Base-by-base conservation (phyloP, 1,284 basidiomycete species). In the Neonothopanus nambi region DNA sequence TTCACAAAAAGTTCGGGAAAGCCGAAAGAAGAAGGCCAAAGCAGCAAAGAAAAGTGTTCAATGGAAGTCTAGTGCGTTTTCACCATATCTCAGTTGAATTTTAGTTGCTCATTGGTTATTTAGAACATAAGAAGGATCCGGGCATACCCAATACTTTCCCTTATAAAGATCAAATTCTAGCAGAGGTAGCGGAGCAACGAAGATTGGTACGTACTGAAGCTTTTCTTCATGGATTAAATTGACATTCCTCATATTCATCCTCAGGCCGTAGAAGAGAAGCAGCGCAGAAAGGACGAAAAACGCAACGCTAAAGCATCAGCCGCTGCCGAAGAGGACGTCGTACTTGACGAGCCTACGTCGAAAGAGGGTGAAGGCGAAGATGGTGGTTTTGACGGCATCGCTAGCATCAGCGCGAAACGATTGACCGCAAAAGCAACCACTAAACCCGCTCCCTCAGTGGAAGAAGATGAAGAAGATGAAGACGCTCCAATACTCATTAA, bases 81-180 rank as follows among this genome's bases (percentile, higher is more conserved):
- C 30, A 33, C 37, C 2, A 28, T 12, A 36, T 11, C 48, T 28
- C 49, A 20, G 30, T 33, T 33, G 30, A 46, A 15, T 50, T 24
- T 24, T 33, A 33, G 30, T 9, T 17, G 42, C 52, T 62, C 24
- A 41, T 36, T n/a, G 45, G 8, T 51, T 54, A 36, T 52, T 35
- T 28, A 80, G 81, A 91, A 78, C 85, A 80, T 68, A 84, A 78
- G 71, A 93, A 80, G 69, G 96, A 99, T 68, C 93, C 91, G 23
- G 97, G 97, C 44, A 96, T 99, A 57, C 96, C 96, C n/a, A 97
- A 91, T 73, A 88, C 86, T 58, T 97, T 95, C 75, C 96, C 95
- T 3, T 97, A 90, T 82, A 99, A 98, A 77, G 96, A 98, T 67
- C 88, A 96, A 72, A 88, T 99, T 55, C 78, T 99, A 39, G 93